Conservation (phyloP, 2,329 filamentous ascomycete genomes). For the Daldinia eschscholtzii region DNA sequence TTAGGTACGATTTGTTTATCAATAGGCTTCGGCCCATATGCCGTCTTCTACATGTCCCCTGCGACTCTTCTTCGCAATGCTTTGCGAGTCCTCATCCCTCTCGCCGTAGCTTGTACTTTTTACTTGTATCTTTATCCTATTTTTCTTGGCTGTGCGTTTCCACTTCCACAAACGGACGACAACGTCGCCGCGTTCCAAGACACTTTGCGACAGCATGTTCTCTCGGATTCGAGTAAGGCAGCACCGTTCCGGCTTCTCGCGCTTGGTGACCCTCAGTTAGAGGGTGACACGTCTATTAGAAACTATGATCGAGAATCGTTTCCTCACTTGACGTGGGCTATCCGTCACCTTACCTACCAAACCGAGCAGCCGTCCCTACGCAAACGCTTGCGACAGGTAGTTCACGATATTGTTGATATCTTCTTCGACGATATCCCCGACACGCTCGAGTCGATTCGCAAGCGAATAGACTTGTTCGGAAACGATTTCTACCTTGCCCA, state of each 20-base stretch:
- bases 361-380: constrained; percentile 61
- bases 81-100: constrained; percentile 69
- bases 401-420: constrained; percentile 72
- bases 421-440: constrained; percentile 76
- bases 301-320: constrained; percentile 65
- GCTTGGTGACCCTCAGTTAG: constrained; percentile 91
- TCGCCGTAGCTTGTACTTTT: constrained; percentile 76
- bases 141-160: constrained; percentile 85
- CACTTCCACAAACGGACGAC: constrained; percentile 58
- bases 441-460: constrained; percentile 75
- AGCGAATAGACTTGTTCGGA: constrained; percentile 87
- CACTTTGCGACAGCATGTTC: constrained; percentile 54
- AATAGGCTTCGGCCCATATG: constrained; percentile 51
- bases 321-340: constrained; percentile 64
- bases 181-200: constrained; percentile 54
- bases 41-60: constrained; percentile 64
- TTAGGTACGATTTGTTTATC: constrained; percentile 44
- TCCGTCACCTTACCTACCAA: constrained; percentile 62
- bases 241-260: constrained; percentile 90
- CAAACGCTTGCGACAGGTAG: constrained; percentile 64
- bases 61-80: constrained; percentile 68
- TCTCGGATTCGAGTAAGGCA: constrained; percentile 47
- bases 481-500: constrained; percentile 97
- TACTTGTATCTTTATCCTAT: constrained; percentile 92
- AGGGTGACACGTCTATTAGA: constrained; percentile 88